Evolutionary conservation across 495 filamentous ascomycete species (phyloP), one percentile per base, ranked within the genome.

Genomic region (Penicillium longicatenatum): DNA sequence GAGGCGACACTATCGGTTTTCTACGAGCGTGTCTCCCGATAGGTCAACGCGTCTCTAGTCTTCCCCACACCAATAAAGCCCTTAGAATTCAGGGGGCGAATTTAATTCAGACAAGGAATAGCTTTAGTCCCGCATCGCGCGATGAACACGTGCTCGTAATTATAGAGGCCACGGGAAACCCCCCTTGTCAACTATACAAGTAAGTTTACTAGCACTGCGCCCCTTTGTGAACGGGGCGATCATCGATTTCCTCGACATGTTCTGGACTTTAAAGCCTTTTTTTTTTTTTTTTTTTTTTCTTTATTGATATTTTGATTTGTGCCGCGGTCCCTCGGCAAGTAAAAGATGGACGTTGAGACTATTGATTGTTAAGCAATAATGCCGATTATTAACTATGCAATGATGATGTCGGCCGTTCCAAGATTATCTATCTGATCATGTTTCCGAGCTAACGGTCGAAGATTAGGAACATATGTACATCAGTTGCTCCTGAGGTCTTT

Each of bases 311-410:
- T 22, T 21, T 20, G 2, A 11, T 22, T 39, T 45, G 42, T 45
- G 26, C 20, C 30, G 20, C 39, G 31, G 45, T 30, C 20, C 20
- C 46, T 45, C 29, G 39, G 56, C 31, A 47, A 20, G 21, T n/a
- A 20, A 39, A 57, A 43, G n/a, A 5, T 44, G 11, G n/a, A 53
- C 56, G 56, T 58, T 58, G 56, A 22, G 52, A 50, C 52, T 46
- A 54, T 54, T 21, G 41, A 31, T 45, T 20, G 16, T 46, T 41
- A 54, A 54, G 24, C 52, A 54, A 44, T 33, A 44, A 44, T 35
- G 6, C n/a, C 46, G 9, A 16, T 45, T 30, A 6, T 12, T 26
- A 17, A 31, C n/a, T n/a, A n/a, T 46, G 52, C 52, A 30, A 44
- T 42, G 21, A 6, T 21, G 1, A 26, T 26, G 26, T 26, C 7